These are phyloP conservation scores for Talaromyces piceae DNA, from an alignment of 2,329 filamentous ascomycete genomes.

Conservation along the genomic window DNA sequence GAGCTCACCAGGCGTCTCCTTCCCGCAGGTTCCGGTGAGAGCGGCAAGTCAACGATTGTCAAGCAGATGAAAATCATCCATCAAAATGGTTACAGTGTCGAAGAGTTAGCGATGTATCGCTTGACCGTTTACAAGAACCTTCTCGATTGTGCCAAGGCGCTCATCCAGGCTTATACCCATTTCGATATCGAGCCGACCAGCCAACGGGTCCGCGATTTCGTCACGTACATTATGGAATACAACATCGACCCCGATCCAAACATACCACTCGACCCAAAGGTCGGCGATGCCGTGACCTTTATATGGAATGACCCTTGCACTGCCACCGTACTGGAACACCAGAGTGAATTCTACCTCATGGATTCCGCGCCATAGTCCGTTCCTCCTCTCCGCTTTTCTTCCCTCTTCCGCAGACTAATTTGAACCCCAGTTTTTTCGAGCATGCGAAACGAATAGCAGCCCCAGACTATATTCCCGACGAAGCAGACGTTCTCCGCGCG, in stretches of 20 bases:
- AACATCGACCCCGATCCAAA: conserved; percentile 85
- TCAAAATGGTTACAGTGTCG: conserved; percentile 90
- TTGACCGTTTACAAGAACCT: conserved; percentile 98
- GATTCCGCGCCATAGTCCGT: conserved; percentile 95
- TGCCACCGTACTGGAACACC: conserved; percentile 77
- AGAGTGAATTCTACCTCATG: conserved; percentile 98
- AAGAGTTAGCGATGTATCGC: conserved; percentile 89
- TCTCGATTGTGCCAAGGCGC: conserved; percentile 88
- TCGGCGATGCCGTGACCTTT: conserved; percentile 74
- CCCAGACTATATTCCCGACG: conserved; percentile 80
- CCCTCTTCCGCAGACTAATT: conserved; percentile 12
- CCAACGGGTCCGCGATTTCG: conserved; percentile 63
- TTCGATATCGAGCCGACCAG: conserved; percentile 76
- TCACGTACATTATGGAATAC: conserved; percentile 78
- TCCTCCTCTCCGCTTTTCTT: background rate
- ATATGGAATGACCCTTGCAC: conserved; percentile 87
- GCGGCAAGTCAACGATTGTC: conserved; percentile 97
- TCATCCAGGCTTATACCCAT: conserved; percentile 85
- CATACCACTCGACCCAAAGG: conserved; percentile 69
- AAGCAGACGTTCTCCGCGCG: conserved; percentile 90
- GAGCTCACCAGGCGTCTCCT: conserved; percentile 4
- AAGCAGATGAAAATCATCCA: conserved; percentile 99
- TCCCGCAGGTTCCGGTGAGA: conserved; percentile 80
- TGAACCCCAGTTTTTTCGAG: conserved; percentile 76
- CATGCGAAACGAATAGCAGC: conserved; percentile 79